Evolutionary conservation across 371 early-diverging fungal genomes (phyloP).

Genomic region (Parasitella parasitica): DNA sequence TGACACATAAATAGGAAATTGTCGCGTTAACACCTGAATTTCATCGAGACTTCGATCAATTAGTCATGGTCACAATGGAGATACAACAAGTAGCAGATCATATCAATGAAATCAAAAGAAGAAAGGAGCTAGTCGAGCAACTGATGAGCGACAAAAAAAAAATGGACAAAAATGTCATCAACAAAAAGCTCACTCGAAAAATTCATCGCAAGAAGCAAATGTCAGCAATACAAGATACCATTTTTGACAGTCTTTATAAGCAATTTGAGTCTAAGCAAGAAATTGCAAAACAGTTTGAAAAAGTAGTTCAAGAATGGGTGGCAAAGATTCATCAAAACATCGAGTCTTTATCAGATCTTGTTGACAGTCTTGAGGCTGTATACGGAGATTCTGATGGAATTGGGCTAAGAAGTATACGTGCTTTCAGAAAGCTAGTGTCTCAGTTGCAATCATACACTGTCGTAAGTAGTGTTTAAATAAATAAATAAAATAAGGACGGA

Average conservation of each 20-base stretch:
- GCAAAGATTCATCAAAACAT: constrained; percentile 54
- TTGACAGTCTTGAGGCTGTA: constrained; percentile 57
- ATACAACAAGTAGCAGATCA: constrained; percentile 74
- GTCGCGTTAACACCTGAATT: constrained; percentile 54
- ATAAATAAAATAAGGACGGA: neutral
- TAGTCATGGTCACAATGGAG: constrained; percentile 45
- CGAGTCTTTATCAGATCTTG: constrained; percentile 59
- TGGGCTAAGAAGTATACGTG: constrained; percentile 13
- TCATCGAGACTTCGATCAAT: constrained; percentile 56
- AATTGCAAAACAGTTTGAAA: constrained; percentile 50
- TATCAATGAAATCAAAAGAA: constrained; percentile 81
- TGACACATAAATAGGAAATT: constrained; percentile 50
- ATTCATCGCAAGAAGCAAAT: constrained; percentile 58
- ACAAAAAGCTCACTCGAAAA: constrained; percentile 69
- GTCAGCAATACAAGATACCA: constrained; percentile 54
- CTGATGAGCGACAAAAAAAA: constrained; percentile 72
- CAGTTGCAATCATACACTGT: neutral
- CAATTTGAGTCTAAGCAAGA: constrained; percentile 64
- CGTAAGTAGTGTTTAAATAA: neutral
- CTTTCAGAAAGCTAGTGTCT: neutral
- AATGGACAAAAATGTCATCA: constrained; percentile 67
- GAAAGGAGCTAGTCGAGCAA: constrained; percentile 82
- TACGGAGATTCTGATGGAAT: constrained; percentile 54
- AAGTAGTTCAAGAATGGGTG: constrained; percentile 59
- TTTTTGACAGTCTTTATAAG: constrained; percentile 58